These are phyloP conservation scores for Excoecaria cochinchinensis DNA, from an alignment of 345 rosid genomes.

Conservation along the genomic window DNA sequence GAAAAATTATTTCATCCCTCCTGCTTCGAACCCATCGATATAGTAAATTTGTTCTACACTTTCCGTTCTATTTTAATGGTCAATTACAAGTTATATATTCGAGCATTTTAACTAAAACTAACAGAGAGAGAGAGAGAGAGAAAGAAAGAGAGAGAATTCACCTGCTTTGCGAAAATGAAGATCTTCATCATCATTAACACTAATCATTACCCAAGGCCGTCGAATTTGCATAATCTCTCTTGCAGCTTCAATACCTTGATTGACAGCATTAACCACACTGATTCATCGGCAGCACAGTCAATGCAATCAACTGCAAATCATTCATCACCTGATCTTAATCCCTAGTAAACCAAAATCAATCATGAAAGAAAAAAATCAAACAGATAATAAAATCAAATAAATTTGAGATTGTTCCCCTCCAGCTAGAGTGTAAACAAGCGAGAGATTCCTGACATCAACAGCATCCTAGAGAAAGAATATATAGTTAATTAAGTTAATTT, in stretches of 20 bases:
- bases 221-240: constrained; percentile 41
- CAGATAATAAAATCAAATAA: neutral
- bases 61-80: neutral
- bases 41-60: neutral
- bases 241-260: constrained; percentile 53
- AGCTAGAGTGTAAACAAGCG: constrained; percentile 60
- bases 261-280: constrained; percentile 59
- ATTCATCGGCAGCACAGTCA: constrained; percentile 64
- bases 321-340: constrained; percentile 14
- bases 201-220: constrained; percentile 70
- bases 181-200: constrained; percentile 61
- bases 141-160: constrained; percentile 9
- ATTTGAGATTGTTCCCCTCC: constrained; percentile 40
- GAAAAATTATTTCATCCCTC: neutral
- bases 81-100: neutral
- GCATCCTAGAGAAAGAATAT: constrained; percentile 40
- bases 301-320: constrained; percentile 57
- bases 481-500: neutral
- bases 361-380: neutral
- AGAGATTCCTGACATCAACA: constrained; percentile 58
- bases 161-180: constrained; percentile 70
- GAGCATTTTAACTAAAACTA: neutral
- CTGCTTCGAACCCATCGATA: neutral
- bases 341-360: neutral
- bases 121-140: neutral